Evolutionary conservation across 2,329 filamentous ascomycete species (phyloP), one percentile per base, ranked within the genome.

Genomic region (Paecilomyces sp.): DNA sequence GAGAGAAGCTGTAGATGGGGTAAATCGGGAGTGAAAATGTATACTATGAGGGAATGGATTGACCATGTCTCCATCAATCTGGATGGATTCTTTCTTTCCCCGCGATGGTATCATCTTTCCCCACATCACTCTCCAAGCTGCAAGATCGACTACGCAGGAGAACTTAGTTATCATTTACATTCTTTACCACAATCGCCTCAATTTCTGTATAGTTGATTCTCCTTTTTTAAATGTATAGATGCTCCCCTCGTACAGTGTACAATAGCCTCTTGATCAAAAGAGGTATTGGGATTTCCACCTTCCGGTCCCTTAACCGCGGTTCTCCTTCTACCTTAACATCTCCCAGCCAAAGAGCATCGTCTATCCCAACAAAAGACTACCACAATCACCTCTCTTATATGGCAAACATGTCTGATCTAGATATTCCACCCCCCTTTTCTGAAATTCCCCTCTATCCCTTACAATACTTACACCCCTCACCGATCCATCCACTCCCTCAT

Each of bases 401-500:
- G 6, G 5, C 36, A 47, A n/a, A 18, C 8, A 47, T 47, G 36
- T 47, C 36, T 4, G 15, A 8, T 18, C 15, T 47, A 47, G 15
- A 47, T 47, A n/a, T 72, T n/a, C 71, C 70, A 18, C 60, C 64
- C 54, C 28, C 61, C 9, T 66, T 73, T 34, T 57, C 66, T 15
- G 61, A 72, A 18, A 66, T 73, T 34, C 68, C 71, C 6, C 68
- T 69, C 15, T 59, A 68, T 36, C 66, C 63, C 7, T 66, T 74
- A 3, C 61, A 72, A 15, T 73, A 74, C 62, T 54, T 66, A 0
- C 59, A 63, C 28, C 64, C 68, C 11, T 73, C 71, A 1, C 71
- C 71, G 7, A 72, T 74, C 52, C 71, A 74, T 56, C 62, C 68
- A 2, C 66, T 74, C n/a, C 61, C 64, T 56, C 56, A 61, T 47